Percentiles rank a stretch among this genome's conserved stretches.
Conservation (phyloP, 208 protist genomes). For the Naegleria lovaniensis region DNA sequence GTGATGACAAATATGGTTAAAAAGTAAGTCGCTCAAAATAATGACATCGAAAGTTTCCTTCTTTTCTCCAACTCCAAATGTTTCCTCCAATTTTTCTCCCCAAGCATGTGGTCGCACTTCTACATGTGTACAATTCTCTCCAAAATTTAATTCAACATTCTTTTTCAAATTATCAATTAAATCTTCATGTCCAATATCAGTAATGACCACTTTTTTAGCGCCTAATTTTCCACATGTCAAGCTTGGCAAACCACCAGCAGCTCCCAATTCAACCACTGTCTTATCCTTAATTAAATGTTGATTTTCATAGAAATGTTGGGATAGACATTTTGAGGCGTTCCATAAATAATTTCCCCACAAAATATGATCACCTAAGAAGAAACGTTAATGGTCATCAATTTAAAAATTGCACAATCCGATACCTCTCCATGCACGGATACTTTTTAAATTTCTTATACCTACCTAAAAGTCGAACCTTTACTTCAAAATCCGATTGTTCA, state of each 20-base stretch:
- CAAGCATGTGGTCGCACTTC: neutral
- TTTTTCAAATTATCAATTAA: neutral
- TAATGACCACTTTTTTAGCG: neutral
- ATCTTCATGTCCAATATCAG: neutral
- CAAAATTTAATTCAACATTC: neutral
- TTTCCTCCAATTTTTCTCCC: neutral
- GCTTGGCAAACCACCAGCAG: neutral
- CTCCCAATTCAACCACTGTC: slow-evolving; percentile 4
- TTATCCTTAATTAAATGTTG: slow-evolving; percentile 14
- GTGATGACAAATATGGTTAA: neutral
- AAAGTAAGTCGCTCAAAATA: neutral
- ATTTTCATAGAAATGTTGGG: neutral
- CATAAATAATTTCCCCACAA: neutral
- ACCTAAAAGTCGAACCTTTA: neutral
- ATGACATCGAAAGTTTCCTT: neutral
- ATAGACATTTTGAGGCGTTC: neutral
- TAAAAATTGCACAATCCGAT: neutral
- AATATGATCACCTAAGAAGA: neutral
- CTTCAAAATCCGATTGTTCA: neutral
- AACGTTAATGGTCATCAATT: too few relatives aligned
- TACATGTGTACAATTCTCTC: neutral
- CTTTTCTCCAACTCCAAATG: neutral
- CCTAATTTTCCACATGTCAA: neutral
- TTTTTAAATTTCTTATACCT: too few relatives aligned
- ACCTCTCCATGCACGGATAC: neutral